A percentile compares a stretch with the other conserved stretches of the same genome.
Conservation (phyloP, 2,329 filamentous ascomycete genomes). For the Beauveria pseudobassiana region DNA sequence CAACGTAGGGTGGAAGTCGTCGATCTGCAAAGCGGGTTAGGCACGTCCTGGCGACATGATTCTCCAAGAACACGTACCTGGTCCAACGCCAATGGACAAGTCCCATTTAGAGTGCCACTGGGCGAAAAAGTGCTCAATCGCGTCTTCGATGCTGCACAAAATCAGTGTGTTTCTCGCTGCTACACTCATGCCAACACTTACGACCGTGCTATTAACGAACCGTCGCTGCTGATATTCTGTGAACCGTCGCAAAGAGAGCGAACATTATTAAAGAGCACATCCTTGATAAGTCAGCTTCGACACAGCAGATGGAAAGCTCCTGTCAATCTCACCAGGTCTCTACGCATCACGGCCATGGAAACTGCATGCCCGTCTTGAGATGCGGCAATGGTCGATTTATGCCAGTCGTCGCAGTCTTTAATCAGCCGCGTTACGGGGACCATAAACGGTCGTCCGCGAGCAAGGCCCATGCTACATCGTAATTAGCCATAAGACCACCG, state of each 20-base stretch:
- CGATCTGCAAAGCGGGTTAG: constrained; percentile 29
- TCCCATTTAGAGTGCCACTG: constrained; percentile 59
- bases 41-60: not conserved
- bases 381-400: constrained; percentile 54
- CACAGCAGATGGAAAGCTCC: not conserved
- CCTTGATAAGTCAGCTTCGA: constrained; percentile 26
- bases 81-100: constrained; percentile 45
- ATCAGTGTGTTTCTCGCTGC: constrained; percentile 15
- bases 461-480: constrained; percentile 50
- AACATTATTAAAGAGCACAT: constrained; percentile 49
- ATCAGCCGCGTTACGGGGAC: constrained; percentile 60
- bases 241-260: constrained; percentile 53
- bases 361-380: constrained; percentile 63
- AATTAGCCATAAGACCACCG: not conserved
- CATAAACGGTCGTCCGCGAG: constrained; percentile 60
- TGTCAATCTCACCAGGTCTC: constrained; percentile 48
- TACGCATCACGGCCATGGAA: constrained; percentile 61
- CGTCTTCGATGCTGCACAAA: constrained; percentile 40
- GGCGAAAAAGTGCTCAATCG: constrained; percentile 59
- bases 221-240: constrained; percentile 39
- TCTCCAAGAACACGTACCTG: constrained; percentile 27
- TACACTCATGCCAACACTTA: constrained; percentile 21
- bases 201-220: constrained; percentile 46
- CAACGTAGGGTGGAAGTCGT: constrained; percentile 62
- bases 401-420: constrained; percentile 63